Percentiles rank a stretch among this genome's conserved stretches.
Conservation (phyloP, 169 alveolate species). For the Eimeria necatrix region DNA sequence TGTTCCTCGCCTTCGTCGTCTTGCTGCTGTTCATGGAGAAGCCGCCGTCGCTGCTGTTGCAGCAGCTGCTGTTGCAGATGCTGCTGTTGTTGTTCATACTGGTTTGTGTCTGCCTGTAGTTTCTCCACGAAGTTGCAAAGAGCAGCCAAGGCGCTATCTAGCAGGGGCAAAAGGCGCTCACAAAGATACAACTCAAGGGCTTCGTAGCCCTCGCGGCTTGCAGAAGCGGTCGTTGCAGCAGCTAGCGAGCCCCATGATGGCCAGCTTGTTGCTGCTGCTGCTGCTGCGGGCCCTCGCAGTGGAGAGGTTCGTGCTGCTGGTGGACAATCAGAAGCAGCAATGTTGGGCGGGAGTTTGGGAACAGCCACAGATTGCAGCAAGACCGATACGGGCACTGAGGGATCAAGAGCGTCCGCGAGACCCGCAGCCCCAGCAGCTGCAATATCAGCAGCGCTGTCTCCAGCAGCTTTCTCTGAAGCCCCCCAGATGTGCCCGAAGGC, state of each 20-base stretch:
- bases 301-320: not conserved
- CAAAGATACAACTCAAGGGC: constrained; percentile 58
- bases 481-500: not conserved
- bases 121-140: constrained; percentile 40
- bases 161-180: constrained; percentile 60
- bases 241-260: constrained; percentile 52
- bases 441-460: constrained; percentile 58
- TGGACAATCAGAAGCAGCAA: not conserved
- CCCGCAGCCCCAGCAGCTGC: constrained; percentile 66
- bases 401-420: constrained; percentile 40
- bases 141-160: constrained; percentile 50
- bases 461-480: not conserved
- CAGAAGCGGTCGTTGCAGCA: not conserved
- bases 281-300: not conserved
- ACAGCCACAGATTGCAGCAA: not conserved
- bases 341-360: not conserved
- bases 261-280: not conserved
- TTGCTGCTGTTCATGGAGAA: not conserved
- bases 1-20: not conserved
- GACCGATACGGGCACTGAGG: constrained; percentile 8
- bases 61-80: constrained; percentile 23
- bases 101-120: constrained; percentile 56
- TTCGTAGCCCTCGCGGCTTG: not conserved
- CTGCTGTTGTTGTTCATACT: constrained; percentile 40
- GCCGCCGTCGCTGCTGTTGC: not conserved